Conservation (phyloP, 2,329 filamentous ascomycete species). For the Epicoccum sorghinum region DNA sequence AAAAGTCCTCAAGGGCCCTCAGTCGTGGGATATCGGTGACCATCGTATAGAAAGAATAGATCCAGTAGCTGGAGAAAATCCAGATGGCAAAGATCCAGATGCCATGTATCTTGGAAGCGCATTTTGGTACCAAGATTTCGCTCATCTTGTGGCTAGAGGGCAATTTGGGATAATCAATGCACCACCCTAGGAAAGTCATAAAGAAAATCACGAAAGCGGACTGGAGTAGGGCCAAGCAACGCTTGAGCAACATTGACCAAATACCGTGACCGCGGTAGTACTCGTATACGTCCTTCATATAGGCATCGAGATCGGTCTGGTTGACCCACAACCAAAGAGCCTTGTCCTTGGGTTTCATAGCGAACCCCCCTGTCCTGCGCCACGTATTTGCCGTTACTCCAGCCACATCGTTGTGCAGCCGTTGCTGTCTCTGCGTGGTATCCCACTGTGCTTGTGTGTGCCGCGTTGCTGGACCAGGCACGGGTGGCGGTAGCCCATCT, state of each 20-base stretch:
- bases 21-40: conserved; percentile 75
- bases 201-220: conserved; percentile 83
- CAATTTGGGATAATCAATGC: conserved; percentile 79
- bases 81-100: conserved; percentile 80
- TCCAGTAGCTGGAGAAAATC: conserved; percentile 84
- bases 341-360: conserved; percentile 69
- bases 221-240: conserved; percentile 76
- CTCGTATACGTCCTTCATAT: conserved; percentile 82
- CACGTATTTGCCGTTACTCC: conserved; percentile 27
- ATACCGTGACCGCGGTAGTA: conserved; percentile 86
- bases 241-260: conserved; percentile 79
- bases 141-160: conserved; percentile 66
- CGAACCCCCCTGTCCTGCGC: conserved; percentile 33
- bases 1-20: conserved; percentile 82
- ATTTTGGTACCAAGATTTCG: conserved; percentile 73
- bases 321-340: conserved; percentile 95
- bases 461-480: conserved; percentile 52
- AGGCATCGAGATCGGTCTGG: conserved; percentile 85
- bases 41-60: conserved; percentile 78
- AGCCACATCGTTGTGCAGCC: conserved; percentile 44
- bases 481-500: conserved; percentile 49
- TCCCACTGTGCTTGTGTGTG: conserved; percentile 58
- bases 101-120: conserved; percentile 75
- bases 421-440: conserved; percentile 54
- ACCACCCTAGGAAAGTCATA: conserved; percentile 82